These are phyloP conservation scores for Helenozyma baotianmanensis DNA, from an alignment of 805 yeast species.

Conservation along the genomic window DNA sequence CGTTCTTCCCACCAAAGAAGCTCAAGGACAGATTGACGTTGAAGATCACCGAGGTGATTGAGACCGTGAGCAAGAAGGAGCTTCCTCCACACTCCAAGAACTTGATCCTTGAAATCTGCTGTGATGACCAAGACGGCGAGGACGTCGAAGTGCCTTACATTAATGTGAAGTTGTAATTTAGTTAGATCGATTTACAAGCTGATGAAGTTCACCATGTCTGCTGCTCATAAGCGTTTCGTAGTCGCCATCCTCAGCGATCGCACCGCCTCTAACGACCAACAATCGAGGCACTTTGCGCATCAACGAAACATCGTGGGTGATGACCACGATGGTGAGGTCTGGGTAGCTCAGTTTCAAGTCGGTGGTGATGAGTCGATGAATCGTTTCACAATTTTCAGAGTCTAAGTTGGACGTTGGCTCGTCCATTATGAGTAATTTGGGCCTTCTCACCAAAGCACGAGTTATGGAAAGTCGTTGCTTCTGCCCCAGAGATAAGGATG, in stretches of 20 bases:
- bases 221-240: constrained; percentile 22
- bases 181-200: constrained; percentile 1
- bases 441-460: constrained; percentile 67
- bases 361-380: constrained; percentile 46
- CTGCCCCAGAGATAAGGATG: constrained; percentile 83
- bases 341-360: constrained; percentile 20
- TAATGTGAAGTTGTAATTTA: constrained; percentile 42
- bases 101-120: constrained; percentile 83
- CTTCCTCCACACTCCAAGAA: constrained; percentile 69
- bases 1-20: constrained; percentile 91
- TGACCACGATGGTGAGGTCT: constrained; percentile 45
- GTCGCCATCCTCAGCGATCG: constrained; percentile 42
- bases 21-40: constrained; percentile 68
- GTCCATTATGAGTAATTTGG: constrained; percentile 68
- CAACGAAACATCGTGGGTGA: constrained; percentile 72
- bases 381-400: constrained; percentile 46
- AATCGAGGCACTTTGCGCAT: constrained; percentile 54
- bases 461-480: constrained; percentile 81
- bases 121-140: constrained; percentile 88
- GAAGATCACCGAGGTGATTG: constrained; percentile 71
- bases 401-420: constrained; percentile 91
- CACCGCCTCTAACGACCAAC: constrained; percentile 47
- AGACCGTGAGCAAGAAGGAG: constrained; percentile 80
- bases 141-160: constrained; percentile 94
- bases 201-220: constrained; percentile 22